Conservation (phyloP, 2,329 filamentous ascomycete genomes). For the Clonostachys sp. region DNA sequence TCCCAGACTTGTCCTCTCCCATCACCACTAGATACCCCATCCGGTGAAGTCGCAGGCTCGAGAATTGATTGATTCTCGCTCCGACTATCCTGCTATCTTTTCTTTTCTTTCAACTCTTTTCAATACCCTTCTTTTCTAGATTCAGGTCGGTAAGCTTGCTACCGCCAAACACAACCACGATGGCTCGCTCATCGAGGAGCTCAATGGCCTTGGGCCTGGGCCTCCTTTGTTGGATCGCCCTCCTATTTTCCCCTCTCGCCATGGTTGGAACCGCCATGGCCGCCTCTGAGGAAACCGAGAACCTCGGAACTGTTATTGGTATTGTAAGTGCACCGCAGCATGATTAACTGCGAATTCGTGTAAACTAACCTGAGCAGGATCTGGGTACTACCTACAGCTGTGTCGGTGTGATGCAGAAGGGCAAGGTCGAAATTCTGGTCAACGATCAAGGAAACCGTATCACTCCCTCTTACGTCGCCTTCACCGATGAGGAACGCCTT, state of each 20-base stretch:
- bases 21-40: conserved; percentile 18
- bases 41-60: conserved; percentile 19
- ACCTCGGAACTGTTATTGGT: conserved; percentile 87
- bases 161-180: conserved; percentile 19
- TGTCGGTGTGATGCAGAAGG: conserved; percentile 93
- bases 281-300: conserved; percentile 69
- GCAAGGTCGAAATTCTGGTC: conserved; percentile 91
- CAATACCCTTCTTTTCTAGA: conserved; percentile 7
- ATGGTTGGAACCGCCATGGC: conserved; percentile 75
- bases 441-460: conserved; percentile 98
- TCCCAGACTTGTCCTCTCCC: conserved; percentile 10
- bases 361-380: conserved; percentile 40
- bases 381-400: conserved; percentile 86
- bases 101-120: conserved; percentile 9
- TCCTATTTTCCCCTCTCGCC: conserved; percentile 83
- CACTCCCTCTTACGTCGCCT: conserved; percentile 91
- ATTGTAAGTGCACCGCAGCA: conserved; percentile 53
- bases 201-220: conserved; percentile 77
- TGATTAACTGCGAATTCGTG: not conserved
- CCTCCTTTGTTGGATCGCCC: conserved; percentile 85
- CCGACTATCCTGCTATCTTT: conserved; percentile 8
- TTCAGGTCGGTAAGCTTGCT: conserved; percentile 7
- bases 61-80: conserved; percentile 18
- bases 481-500: conserved; percentile 93
- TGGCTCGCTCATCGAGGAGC: conserved; percentile 60